Conservation (phyloP, 2,329 filamentous ascomycete species). For the Myriosclerotinia duriaeana region DNA sequence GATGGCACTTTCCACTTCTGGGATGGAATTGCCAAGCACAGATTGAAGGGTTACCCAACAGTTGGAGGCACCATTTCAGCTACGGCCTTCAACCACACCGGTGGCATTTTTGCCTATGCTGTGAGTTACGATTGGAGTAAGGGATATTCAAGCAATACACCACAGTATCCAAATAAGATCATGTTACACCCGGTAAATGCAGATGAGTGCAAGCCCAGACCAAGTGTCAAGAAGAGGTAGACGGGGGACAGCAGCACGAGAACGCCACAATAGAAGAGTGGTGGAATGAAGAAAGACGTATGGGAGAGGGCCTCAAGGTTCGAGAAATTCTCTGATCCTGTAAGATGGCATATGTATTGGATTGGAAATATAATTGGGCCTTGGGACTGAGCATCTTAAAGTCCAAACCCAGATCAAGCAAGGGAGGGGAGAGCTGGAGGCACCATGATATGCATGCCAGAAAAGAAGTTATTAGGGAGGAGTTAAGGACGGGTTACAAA, state of each 20-base stretch:
- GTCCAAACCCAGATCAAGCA: background rate
- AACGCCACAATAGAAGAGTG: background rate
- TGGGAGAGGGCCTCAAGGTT: background rate
- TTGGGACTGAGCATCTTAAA: background rate
- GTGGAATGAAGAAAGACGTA: conserved; percentile 9
- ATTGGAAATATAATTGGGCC: conserved; percentile 3
- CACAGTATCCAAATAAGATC: conserved; percentile 72
- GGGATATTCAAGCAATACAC: conserved; percentile 82
- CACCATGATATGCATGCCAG: background rate
- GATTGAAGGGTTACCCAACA: conserved; percentile 82
- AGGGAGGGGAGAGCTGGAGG: background rate
- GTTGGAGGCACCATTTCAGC: conserved; percentile 85
- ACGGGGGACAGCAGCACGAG: background rate
- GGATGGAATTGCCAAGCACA: conserved; percentile 90
- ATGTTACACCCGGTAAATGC: conserved; percentile 75
- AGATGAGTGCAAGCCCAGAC: conserved; percentile 60
- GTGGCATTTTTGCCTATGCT: conserved; percentile 82
- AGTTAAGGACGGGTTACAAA: conserved; percentile 19
- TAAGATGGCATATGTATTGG: background rate
- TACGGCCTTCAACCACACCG: conserved; percentile 86
- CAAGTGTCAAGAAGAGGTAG: conserved; percentile 43
- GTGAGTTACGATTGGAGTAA: conserved; percentile 99
- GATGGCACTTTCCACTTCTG: conserved; percentile 98
- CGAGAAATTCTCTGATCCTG: background rate
- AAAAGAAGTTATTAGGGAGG: conserved; percentile 13